Percentiles rank a stretch among this genome's conserved stretches.
phyloP scores from a whole-genome alignment of 768 basidiomycete species.

The Boletales sp. region DNA sequence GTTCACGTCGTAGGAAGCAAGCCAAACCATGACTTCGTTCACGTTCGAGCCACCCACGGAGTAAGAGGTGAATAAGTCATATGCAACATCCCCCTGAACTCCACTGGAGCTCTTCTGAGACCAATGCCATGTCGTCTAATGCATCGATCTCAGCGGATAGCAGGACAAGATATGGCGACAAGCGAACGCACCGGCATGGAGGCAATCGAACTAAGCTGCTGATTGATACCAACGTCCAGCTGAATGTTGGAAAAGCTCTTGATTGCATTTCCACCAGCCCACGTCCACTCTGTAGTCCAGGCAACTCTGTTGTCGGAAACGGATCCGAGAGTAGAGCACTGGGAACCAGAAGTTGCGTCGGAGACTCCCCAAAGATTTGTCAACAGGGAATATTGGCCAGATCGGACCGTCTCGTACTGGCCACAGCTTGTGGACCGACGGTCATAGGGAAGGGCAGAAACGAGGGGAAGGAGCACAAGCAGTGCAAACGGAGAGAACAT shows the following conservation, averaged over 20 bases:
- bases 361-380: slow-evolving; percentile 45
- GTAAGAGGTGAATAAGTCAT: slow-evolving; percentile 59
- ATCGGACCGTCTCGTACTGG: slow-evolving; percentile 48
- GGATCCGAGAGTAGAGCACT: slow-evolving; percentile 47
- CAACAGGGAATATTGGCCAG: slow-evolving; percentile 45
- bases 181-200: slow-evolving; percentile 49
- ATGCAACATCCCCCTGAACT: slow-evolving; percentile 55
- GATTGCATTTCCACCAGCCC: slow-evolving; percentile 49
- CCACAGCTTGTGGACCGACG: slow-evolving; percentile 29
- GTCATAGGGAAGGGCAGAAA: slow-evolving; percentile 8
- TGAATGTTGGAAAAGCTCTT: slow-evolving; percentile 64
- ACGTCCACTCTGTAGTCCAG: slow-evolving; percentile 54
- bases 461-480: slow-evolving; percentile 20
- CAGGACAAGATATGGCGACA: neutral
- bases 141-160: neutral
- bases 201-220: slow-evolving; percentile 49
- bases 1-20: slow-evolving; percentile 52
- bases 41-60: slow-evolving; percentile 43
- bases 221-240: slow-evolving; percentile 47
- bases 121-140: slow-evolving; percentile 57
- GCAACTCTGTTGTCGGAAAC: slow-evolving; percentile 39
- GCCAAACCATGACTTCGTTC: slow-evolving; percentile 63
- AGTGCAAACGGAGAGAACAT: slow-evolving; percentile 15
- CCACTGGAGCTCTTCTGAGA: slow-evolving; percentile 38
- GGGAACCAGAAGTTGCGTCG: slow-evolving; percentile 44